A percentile compares a stretch with the other conserved stretches of the same genome.
phyloP scores from a whole-genome alignment of 805 yeast species.

The Candida krabiensis region DNA sequence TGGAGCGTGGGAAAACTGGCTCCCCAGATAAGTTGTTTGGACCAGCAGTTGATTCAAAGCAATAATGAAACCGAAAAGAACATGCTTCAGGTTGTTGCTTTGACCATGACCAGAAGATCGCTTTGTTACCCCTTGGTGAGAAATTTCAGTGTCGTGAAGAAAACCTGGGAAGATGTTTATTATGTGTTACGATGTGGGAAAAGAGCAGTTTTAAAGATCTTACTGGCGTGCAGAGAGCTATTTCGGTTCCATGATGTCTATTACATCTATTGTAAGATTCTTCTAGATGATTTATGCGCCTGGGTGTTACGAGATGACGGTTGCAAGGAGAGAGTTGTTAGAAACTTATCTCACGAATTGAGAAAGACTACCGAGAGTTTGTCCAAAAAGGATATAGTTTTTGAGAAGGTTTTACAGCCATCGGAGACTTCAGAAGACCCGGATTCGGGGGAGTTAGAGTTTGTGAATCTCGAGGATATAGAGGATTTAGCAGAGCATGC shows the following conservation, averaged over 20 bases:
- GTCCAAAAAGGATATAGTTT: conserved; percentile 48
- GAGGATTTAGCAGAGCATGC: conserved; percentile 58
- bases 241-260: conserved; percentile 83
- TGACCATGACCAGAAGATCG: conserved; percentile 70
- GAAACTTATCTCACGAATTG: conserved; percentile 68
- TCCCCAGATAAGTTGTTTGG: conserved; percentile 77
- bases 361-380: conserved; percentile 41
- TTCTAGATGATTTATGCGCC: conserved; percentile 72
- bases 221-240: conserved; percentile 64
- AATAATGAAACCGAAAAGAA: conserved; percentile 32
- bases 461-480: conserved; percentile 52
- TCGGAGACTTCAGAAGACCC: too few relatives aligned
- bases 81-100: conserved; percentile 51
- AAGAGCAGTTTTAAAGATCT: conserved; percentile 55
- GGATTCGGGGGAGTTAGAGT: conserved; percentile 42
- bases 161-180: conserved; percentile 77
- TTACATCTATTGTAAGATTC: conserved; percentile 76
- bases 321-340: conserved; percentile 57
- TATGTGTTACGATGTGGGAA: conserved; percentile 67
- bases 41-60: conserved; percentile 48
- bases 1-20: conserved; percentile 90
- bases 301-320: conserved; percentile 64
- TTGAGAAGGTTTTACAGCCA: conserved; percentile 47
- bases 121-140: conserved; percentile 80
- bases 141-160: conserved; percentile 55